Evolutionary conservation across 768 basidiomycete species (phyloP).

Genomic region (Suillus luteus): DNA sequence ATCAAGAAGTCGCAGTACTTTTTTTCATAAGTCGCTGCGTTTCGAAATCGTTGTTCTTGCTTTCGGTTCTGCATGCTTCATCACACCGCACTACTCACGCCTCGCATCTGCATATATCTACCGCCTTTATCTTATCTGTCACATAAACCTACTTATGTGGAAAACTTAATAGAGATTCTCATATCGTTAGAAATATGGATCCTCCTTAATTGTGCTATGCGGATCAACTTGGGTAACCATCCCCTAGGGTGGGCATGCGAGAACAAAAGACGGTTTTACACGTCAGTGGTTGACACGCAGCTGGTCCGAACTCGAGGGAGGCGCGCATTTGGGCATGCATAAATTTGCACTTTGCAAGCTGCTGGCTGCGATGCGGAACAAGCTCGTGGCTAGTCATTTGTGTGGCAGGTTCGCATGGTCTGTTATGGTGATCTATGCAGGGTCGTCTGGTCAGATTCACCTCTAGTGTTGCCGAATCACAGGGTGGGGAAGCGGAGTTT

Average conservation of each 20-base stretch:
- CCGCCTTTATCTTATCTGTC: constrained; percentile 2
- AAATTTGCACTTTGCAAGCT: background rate
- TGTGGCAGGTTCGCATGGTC: background rate
- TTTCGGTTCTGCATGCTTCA: constrained; percentile 2
- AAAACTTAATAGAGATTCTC: constrained; percentile 2
- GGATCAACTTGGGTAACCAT: constrained; percentile 2
- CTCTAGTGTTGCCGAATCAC: background rate
- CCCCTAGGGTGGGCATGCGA: background rate
- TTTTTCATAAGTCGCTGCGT: constrained; percentile 66
- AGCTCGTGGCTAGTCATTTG: background rate
- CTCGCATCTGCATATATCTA: constrained; percentile 4
- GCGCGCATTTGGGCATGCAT: background rate
- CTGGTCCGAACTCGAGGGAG: background rate
- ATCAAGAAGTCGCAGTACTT: constrained; percentile 89
- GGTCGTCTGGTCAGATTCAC: background rate
- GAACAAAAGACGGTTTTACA: background rate
- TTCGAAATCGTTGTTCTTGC: constrained; percentile 4
- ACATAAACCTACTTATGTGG: constrained; percentile 4
- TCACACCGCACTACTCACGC: background rate
- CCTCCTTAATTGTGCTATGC: background rate
- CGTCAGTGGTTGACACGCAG: background rate
- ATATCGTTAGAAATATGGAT: background rate
- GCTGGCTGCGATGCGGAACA: background rate
- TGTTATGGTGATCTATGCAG: background rate
- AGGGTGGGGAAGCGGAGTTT: constrained; percentile 28